Base-by-base conservation (phyloP, 2,329 filamentous ascomycete genomes). In the Ophiocordyceps camponoti-leonardi region DNA sequence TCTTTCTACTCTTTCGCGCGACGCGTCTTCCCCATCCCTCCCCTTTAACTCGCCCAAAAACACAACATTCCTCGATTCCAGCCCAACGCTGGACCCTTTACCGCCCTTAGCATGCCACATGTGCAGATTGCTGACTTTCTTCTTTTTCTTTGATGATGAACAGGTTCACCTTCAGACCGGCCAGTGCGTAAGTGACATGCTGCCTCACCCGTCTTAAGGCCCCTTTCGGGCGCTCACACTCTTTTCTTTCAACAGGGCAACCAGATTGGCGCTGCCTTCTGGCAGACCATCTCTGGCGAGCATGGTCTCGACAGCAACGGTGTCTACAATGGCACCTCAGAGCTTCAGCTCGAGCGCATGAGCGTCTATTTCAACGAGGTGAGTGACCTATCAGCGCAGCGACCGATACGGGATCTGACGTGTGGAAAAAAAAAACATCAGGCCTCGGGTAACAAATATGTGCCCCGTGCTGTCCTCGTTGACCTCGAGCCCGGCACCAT, bases 221-320 rank as follows among this genome's bases (percentile, higher is more conserved):
- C 18, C 30, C 43, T 42, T 33, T 18, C 42, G 50, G 52, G 47
- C 49, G 56, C 65, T 70, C 58, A 72, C 61, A 47, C 49, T n/a
- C n/a, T n/a, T n/a, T n/a, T 53, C 59, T 26, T 28, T 50, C 47
- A 58, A 44, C 61, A 95, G 90, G 92, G 92, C 80, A 98, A 98
- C 84, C 92, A 98, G 86, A 94, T 96, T 60, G 92, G 92, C 90
- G 92, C 92, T 77, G 92, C 92, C 72, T 98, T 98, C 80, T 98
- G 92, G 83, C 83, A 87, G 69, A 83, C 74, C 62, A 87, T 87
- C 66, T 86, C 83, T 63, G 79, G 81, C 69, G 83, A 87, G 78
- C 92, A 98, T 69, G 92, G 92, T 63, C 87, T 98, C 64, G 92
- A 98, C 72, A 86, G 84, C 72, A 86, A 86, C 68, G 90, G 90